Evolutionary conservation across 768 basidiomycete genomes (phyloP), one percentile per base, ranked within the genome.

Genomic region (Serendipita indica): DNA sequence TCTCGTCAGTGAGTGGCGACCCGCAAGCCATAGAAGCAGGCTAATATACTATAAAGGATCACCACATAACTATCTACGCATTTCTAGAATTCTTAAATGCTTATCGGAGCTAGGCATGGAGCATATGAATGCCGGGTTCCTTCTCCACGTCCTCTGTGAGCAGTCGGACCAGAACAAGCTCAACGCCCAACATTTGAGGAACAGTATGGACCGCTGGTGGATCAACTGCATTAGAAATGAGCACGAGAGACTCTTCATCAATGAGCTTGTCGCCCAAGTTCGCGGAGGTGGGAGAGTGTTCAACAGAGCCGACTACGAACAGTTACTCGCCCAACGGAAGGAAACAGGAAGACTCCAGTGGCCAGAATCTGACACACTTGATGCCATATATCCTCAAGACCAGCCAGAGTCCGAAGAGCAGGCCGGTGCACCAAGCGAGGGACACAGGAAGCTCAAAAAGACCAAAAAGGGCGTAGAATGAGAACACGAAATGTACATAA

Each of bases 201-300:
- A 27, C 71, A 86, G 85, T 66, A 86, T 86, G 83, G 85, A 85
- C 61, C 71, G 74, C 59, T 88, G 83, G 81, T 86, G 85, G 85
- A 79, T 79, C 18, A 83, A 83, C 64, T 87, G 84, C 65, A 70
- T 85, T 56, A 73, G 85, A 61, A 74, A 82, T 62, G 73, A 75
- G n/a, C 69, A 72, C 60, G 81, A 84, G 62, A 72, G 84, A 62
- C 65, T 69, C 25, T 81, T 77, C 76, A 73, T 86, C 35, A 70
- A 73, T 30, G 68, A 65, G n/a, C 62, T 76, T 57, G 78, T 86
- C 32, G 59, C 63, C 56, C 75, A 72, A 57, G 82, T 79, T 37
- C 76, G 84, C 57, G 61, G 64, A 30, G 72, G 68, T 18, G 65
- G 67, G 18, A 46, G 58, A 0, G 75, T 70, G 60, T 68, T 75